Percentiles rank a stretch among this genome's conserved stretches.
phyloP scores from a whole-genome alignment of 306 rosid species.

The Castanospermum australe region DNA sequence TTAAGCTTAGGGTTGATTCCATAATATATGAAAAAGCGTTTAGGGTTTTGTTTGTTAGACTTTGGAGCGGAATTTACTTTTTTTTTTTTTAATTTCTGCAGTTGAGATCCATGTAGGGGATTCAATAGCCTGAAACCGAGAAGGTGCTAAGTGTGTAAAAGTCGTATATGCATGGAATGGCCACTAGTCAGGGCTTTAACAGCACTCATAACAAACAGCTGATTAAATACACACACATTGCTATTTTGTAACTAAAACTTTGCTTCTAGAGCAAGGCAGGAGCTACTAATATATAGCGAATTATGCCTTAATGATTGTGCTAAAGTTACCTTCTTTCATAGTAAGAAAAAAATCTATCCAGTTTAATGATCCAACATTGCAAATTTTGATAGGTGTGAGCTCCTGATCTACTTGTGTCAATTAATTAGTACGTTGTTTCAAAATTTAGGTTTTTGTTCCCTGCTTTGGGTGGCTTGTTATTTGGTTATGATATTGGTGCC shows the following conservation, averaged over 20 bases:
- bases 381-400: background rate
- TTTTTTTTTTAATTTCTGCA: no score
- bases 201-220: background rate
- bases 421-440: slow-evolving; percentile 13
- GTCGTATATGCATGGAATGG: background rate
- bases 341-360: background rate
- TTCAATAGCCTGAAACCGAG: no score
- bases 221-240: background rate
- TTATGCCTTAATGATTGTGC: background rate
- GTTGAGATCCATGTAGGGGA: no score
- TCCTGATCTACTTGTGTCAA: background rate
- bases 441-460: slow-evolving; percentile 85
- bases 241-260: slow-evolving; percentile 2
- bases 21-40: background rate
- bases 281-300: background rate
- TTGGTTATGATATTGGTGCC: slow-evolving; percentile 96
- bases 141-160: background rate
- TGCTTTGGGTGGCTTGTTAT: slow-evolving; percentile 95
- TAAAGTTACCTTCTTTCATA: background rate
- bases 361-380: background rate
- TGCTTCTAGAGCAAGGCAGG: background rate
- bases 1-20: background rate
- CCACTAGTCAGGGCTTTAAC: background rate
- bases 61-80: background rate
- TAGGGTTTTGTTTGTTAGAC: background rate